A percentile compares a stretch with the other conserved stretches of the same genome.
These are phyloP conservation scores for Scytalidium sp. DNA, from an alignment of 2,329 filamentous ascomycete genomes.

Conservation along the genomic window DNA sequence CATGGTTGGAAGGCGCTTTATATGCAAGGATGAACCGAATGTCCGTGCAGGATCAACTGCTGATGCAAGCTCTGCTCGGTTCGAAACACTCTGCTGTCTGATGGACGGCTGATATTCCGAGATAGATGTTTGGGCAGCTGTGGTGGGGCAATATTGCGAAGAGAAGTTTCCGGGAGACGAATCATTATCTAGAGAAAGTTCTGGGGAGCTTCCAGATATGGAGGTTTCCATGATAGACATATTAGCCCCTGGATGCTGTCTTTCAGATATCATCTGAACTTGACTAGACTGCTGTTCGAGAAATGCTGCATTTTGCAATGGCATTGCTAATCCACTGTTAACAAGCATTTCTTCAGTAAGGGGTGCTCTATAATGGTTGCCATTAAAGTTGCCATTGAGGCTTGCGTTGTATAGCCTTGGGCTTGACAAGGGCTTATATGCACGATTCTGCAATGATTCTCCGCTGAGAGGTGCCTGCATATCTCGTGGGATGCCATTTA, in stretches of 20 bases:
- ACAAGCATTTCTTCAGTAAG: conserved; percentile 2
- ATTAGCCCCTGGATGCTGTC: neutral
- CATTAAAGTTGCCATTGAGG: neutral
- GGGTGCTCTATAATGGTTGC: conserved; percentile 3
- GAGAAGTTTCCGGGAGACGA: conserved; percentile 3
- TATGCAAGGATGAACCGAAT: conserved; percentile 25
- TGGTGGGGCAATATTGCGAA: conserved; percentile 2
- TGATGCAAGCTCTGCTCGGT: neutral
- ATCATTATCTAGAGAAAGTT: conserved; percentile 1
- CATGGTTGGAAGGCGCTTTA: conserved; percentile 26
- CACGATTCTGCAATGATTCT: conserved; percentile 16
- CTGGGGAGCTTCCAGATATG: neutral
- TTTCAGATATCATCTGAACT: neutral
- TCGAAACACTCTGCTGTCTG: neutral
- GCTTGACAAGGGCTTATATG: conserved; percentile 1
- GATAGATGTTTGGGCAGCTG: conserved; percentile 5
- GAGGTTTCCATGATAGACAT: neutral
- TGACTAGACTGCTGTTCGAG: neutral
- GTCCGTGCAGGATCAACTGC: conserved; percentile 22
- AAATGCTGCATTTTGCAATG: conserved; percentile 1
- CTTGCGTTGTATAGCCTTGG: conserved; percentile 1
- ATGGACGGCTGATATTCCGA: conserved; percentile 3
- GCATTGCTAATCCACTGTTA: neutral
- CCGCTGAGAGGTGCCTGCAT: conserved; percentile 11
- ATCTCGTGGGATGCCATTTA: conserved; percentile 32